Evolutionary conservation across 2,329 filamentous ascomycete species (phyloP).

Genomic region (Neurospora sp.): DNA sequence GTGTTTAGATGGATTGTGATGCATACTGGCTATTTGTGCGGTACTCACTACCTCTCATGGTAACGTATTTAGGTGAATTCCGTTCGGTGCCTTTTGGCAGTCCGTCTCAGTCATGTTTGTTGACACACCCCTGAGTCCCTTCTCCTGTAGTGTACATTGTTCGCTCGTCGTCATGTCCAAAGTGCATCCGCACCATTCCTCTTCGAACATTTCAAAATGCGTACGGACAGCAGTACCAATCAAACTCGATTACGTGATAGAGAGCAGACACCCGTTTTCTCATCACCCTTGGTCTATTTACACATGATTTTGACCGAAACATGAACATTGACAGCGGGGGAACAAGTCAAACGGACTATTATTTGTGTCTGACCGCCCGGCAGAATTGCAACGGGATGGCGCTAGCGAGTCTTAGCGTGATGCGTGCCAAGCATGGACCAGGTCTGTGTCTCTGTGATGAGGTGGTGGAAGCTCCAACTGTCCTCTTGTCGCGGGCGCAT

Average conservation of each 20-base stretch:
- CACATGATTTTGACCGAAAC: background rate
- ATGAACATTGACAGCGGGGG: background rate
- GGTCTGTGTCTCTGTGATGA: conserved; percentile 7
- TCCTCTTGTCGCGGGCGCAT: conserved; percentile 12
- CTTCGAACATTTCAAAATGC: background rate
- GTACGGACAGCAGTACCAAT: background rate
- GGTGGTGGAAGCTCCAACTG: conserved; percentile 21
- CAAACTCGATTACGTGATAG: background rate
- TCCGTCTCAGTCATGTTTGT: background rate
- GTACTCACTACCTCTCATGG: background rate
- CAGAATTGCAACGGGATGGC: conserved; percentile 5
- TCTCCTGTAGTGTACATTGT: background rate
- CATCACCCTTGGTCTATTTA: background rate
- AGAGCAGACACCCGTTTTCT: background rate
- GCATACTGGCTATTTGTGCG: background rate
- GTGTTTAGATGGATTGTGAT: background rate
- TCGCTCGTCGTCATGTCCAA: background rate
- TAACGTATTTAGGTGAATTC: background rate
- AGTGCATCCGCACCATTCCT: background rate
- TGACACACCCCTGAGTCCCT: background rate
- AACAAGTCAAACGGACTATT: background rate
- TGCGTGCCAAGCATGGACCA: conserved; percentile 15
- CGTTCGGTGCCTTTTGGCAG: background rate
- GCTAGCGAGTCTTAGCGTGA: conserved; percentile 7
- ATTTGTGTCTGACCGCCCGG: conserved; percentile 11